Base-by-base conservation (phyloP, 495 filamentous ascomycete species). In the Aspergillus conjunctus region DNA sequence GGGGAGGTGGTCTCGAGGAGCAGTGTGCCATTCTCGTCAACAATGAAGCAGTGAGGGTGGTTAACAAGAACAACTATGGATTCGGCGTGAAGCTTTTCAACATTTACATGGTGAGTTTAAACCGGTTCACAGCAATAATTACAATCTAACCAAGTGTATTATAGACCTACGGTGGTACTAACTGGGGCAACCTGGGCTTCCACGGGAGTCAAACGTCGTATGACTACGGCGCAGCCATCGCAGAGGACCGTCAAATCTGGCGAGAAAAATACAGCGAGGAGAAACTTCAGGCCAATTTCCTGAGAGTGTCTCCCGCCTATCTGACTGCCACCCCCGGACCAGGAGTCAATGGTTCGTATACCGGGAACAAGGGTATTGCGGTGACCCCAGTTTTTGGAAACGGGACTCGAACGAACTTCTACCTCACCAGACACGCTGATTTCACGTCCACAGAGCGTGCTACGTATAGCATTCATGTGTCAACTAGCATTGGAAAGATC, bases 211-310 rank as follows among this genome's bases (percentile, higher is more conserved):
- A 82, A 56, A 81, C 79, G 4, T 79, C 75, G 0, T 83, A 83
- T 45, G 79, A 82, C 58, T 79, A 80, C 52, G 68, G 50, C 26
- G 55, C 85, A 50, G 75, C 78, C 11, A 88, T 91, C 33, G 76
- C 76, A 4, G 88, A 91, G 68, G 80, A 85, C 43, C 77, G 85
- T 1, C 71, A 68, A 2, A 62, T 91, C 12, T 66, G 68, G n/a
- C 78, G 88, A 18, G 87, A 90, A 62, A 91, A 91, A 65, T 91
- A 89, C 68, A 86, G 85, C 41, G 87, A 92, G 61, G 65, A 86
- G 33, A 92, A 91, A 55, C 76, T 91, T 0, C 69, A 87, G 65
- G 88, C 80, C 10, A 86, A 88, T 44, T 91, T 91, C 71, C 62
- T 90, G 39, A 83, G 85, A 61, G 83, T 82, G 4, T 87, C 84